Percentiles rank a stretch among this genome's conserved stretches.
These are phyloP conservation scores for Skeletonema grethae DNA, from an alignment of 108 stramenopile species.

Conservation along the genomic window DNA sequence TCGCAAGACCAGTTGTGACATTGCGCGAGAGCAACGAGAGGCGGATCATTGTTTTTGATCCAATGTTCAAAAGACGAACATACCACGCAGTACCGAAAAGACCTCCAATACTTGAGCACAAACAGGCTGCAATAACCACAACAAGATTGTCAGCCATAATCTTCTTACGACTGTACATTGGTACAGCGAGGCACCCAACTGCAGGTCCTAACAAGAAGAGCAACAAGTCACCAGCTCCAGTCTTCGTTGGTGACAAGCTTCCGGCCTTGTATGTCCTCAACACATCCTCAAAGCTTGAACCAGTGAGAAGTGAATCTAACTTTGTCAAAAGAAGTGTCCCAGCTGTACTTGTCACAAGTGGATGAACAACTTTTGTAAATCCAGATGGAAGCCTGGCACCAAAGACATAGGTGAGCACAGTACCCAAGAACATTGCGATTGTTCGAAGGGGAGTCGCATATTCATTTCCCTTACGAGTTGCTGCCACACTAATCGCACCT, in stretches of 20 bases:
- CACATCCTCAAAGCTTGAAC: conserved; percentile 43
- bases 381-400: conserved; percentile 46
- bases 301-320: conserved; percentile 39
- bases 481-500: conserved; percentile 51
- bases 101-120: conserved; percentile 45
- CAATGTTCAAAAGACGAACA: conserved; percentile 44
- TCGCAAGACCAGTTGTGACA: conserved; percentile 55
- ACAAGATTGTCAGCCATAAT: conserved; percentile 51
- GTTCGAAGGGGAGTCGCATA: conserved; percentile 47
- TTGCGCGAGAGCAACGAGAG: conserved; percentile 49
- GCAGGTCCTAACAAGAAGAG: conserved; percentile 66
- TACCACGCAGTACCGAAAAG: conserved; percentile 56
- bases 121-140: conserved; percentile 36
- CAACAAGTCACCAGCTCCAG: conserved; percentile 65
- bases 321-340: conserved; percentile 44
- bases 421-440: conserved; percentile 46
- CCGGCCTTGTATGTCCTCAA: conserved; percentile 49
- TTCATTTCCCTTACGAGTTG: conserved; percentile 16
- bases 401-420: conserved; percentile 47
- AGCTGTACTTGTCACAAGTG: conserved; percentile 47
- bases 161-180: conserved; percentile 57
- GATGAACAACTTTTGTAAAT: conserved; percentile 57
- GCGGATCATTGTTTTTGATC: conserved; percentile 32
- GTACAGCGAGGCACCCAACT: conserved; percentile 50
- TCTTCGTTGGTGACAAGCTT: conserved; percentile 26